Conservation (phyloP, 495 filamentous ascomycete genomes). For the Neurospora tetraspora region DNA sequence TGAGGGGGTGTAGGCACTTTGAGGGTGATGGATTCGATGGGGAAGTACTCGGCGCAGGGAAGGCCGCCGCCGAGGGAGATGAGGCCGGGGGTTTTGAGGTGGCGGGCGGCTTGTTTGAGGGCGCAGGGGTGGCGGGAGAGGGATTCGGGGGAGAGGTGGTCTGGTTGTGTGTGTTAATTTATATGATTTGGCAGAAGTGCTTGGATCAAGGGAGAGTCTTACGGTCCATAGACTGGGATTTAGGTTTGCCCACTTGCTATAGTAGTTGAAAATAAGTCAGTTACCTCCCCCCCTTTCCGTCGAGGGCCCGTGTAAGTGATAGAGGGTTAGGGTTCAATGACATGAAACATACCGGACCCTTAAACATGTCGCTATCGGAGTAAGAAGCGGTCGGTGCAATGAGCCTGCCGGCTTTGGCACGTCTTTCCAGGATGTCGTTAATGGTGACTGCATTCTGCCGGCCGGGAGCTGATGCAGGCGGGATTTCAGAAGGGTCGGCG, state of each 20-base stretch:
- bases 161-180: constrained; percentile 14
- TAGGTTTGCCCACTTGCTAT: constrained; percentile 52
- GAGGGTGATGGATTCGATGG: constrained; percentile 36
- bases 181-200: background rate
- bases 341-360: constrained; percentile 46
- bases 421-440: constrained; percentile 55
- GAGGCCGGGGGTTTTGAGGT: constrained; percentile 58
- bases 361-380: constrained; percentile 76
- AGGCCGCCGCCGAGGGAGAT: constrained; percentile 91
- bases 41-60: constrained; percentile 83
- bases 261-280: background rate
- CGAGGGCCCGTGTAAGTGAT: background rate
- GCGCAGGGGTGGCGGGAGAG: constrained; percentile 47
- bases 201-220: constrained; percentile 30
- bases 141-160: constrained; percentile 48
- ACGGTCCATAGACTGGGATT: constrained; percentile 81
- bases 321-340: constrained; percentile 2
- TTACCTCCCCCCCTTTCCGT: background rate
- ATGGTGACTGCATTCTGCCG: constrained; percentile 41
- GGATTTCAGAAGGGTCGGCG: constrained; percentile 2
- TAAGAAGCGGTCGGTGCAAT: constrained; percentile 67
- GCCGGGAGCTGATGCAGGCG: background rate
- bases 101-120: constrained; percentile 66
- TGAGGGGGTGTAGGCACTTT: constrained; percentile 32
- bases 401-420: constrained; percentile 57